phyloP scores from a whole-genome alignment of 2,329 filamentous ascomycete genomes.

The Aspergillaceae sp. region DNA sequence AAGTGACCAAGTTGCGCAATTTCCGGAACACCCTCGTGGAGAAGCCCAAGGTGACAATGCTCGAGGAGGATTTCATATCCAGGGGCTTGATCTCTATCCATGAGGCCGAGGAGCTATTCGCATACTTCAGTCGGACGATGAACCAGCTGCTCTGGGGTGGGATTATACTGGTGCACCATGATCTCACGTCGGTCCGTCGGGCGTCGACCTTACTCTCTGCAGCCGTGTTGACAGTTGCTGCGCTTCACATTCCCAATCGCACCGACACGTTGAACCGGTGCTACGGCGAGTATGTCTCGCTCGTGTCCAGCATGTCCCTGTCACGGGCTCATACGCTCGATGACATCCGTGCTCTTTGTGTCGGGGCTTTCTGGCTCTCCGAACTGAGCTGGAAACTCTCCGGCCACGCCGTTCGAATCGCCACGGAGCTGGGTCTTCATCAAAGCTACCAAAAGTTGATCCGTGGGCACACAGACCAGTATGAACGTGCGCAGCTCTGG shows the following conservation, averaged over 20 bases:
- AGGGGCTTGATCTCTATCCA: slow-evolving; percentile 39
- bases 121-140: slow-evolving; percentile 43
- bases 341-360: slow-evolving; percentile 51
- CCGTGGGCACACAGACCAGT: slow-evolving; percentile 40
- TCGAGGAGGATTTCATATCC: slow-evolving; percentile 45
- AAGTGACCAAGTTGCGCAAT: slow-evolving; percentile 44
- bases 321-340: slow-evolving; percentile 50
- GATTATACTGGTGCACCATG: slow-evolving; percentile 43
- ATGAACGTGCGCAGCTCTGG: slow-evolving; percentile 52
- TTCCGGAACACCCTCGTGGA: slow-evolving; percentile 31
- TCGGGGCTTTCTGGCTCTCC: slow-evolving; percentile 55
- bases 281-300: slow-evolving; percentile 49
- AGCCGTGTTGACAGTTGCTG: slow-evolving; percentile 50
- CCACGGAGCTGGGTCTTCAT: slow-evolving; percentile 50
- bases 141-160: slow-evolving; percentile 47
- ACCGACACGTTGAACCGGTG: slow-evolving; percentile 46
- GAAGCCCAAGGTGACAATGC: slow-evolving; percentile 28
- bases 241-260: slow-evolving; percentile 49
- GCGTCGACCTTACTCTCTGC: slow-evolving; percentile 49
- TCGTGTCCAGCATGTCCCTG: slow-evolving; percentile 51
- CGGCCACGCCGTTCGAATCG: slow-evolving; percentile 50
- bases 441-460: slow-evolving; percentile 45
- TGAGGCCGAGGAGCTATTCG: slow-evolving; percentile 46
- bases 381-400: slow-evolving; percentile 56
- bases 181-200: slow-evolving; percentile 45